These are phyloP conservation scores for Leucocoprinus sp. DNA, from an alignment of 768 basidiomycete species.

Conservation along the genomic window DNA sequence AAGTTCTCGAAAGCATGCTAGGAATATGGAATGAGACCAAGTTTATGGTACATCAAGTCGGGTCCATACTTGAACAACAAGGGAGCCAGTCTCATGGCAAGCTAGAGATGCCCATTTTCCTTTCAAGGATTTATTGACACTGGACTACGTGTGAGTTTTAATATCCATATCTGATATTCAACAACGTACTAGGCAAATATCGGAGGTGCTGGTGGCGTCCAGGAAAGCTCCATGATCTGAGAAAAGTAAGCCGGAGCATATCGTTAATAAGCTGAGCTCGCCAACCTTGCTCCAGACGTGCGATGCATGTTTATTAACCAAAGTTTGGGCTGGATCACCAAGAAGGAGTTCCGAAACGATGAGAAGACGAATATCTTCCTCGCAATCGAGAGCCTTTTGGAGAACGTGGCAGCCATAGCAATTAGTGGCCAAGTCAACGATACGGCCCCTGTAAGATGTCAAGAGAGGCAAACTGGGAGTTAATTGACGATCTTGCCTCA, in stretches of 20 bases:
- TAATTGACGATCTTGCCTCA: conserved; percentile 54
- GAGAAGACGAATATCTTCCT: conserved; percentile 75
- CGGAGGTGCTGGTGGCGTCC: conserved; percentile 81
- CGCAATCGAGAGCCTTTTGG: conserved; percentile 85
- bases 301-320: conserved; percentile 86
- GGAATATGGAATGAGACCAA: conserved; percentile 6
- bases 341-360: conserved; percentile 81
- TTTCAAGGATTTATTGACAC: conserved; percentile 80
- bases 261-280: conserved; percentile 4
- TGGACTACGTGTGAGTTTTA: conserved; percentile 20
- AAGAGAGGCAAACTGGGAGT: background rate
- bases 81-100: conserved; percentile 84
- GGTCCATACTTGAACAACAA: conserved; percentile 68
- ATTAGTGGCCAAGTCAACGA: conserved; percentile 82
- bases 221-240: conserved; percentile 84
- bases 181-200: conserved; percentile 44
- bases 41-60: background rate
- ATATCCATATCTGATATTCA: conserved; percentile 44
- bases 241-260: conserved; percentile 1
- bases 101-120: conserved; percentile 87
- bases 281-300: conserved; percentile 89
- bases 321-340: conserved; percentile 77
- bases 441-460: conserved; percentile 47
- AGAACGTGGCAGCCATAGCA: conserved; percentile 87
- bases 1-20: conserved; percentile 84